A percentile compares a stretch with the other conserved stretches of the same genome.
These are phyloP conservation scores for Aureobasidium vineae DNA, from an alignment of 2,329 filamentous ascomycete genomes.

Conservation along the genomic window DNA sequence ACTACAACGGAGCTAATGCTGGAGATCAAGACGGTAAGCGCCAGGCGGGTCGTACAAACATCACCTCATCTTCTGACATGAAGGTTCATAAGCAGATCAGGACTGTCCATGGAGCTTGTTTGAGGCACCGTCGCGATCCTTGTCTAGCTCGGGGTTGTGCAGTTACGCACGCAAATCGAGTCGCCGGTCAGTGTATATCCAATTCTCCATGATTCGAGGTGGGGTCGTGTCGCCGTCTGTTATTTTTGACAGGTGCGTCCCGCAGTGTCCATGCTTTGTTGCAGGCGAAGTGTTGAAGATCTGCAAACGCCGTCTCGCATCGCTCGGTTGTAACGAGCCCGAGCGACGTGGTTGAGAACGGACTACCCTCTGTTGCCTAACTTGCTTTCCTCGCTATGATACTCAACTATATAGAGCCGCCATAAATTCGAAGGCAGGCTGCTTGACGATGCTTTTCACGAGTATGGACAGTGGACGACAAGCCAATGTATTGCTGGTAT, in stretches of 20 bases:
- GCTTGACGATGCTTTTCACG: neutral
- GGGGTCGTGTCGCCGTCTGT: neutral
- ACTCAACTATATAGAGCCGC: neutral
- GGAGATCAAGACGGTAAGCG: neutral
- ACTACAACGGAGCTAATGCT: neutral
- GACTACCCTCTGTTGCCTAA: neutral
- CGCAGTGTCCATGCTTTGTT: slow-evolving; percentile 7
- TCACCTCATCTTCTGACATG: neutral
- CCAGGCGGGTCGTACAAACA: neutral
- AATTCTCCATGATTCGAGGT: neutral
- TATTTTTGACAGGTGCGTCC: neutral
- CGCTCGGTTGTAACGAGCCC: neutral
- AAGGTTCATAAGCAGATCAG: neutral
- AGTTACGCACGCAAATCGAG: neutral
- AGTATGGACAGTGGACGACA: too few species aligned
- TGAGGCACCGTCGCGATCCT: too few species aligned
- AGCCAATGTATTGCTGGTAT: too few species aligned
- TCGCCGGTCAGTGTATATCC: too few species aligned
- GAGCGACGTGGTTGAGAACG: neutral
- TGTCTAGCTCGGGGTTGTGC: neutral
- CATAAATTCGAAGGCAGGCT: neutral
- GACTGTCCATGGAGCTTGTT: neutral
- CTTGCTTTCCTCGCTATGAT: neutral
- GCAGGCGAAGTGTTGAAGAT: neutral
- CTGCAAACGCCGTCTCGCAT: neutral